Base-by-base conservation (phyloP, 257 asterid genomes). In the Solanum clarkiae region DNA sequence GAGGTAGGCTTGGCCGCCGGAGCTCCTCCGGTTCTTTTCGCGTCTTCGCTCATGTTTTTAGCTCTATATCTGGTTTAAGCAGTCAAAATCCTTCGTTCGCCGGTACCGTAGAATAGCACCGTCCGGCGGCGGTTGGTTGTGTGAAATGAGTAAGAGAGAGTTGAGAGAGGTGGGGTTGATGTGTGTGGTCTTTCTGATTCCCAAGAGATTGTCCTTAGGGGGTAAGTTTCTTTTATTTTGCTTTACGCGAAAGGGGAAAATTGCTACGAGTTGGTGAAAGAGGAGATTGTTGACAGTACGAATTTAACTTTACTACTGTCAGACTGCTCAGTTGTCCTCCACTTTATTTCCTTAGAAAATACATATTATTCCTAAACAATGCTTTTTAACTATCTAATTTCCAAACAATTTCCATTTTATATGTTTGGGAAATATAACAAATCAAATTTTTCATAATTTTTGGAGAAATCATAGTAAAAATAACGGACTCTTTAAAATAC, bases 11-110 rank as follows among this genome's bases (percentile, higher is more conserved):
- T 87, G 55, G 87, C 53, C 85, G 81, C 88, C 85, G 62, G 86
- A 44, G 93, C 96, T 72, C 95, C 94, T 57, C 92, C 93, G 86
- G 88, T 92, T 86, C 94, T 88, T 90, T 93, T 95, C 42, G 90
- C 86, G 70, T 93, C 98, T 63, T 92, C 97, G 47, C 93, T 94
- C 99, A 95, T 94, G 85, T 87, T 42, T 22, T 32, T 47, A 32
- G 74, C 47, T 63, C 1, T 63, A 63, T 63, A 26, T 26, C 20
- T 13, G 22, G 22, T 66, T 66, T 32, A 45, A 66, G 74, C 74
- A 13, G 74, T 72, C 57, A 72, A 72, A 71, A 72, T 40, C 8
- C 36, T n/a, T 40, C 11, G 24, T n/a, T 85, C 85, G 22, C 45
- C 45, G 74, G 72, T 16, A 81, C 57, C 53, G 49, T 16, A 26